Conservation (phyloP, 176 grass and related monocot species). For the Calamus simplicifolius region DNA sequence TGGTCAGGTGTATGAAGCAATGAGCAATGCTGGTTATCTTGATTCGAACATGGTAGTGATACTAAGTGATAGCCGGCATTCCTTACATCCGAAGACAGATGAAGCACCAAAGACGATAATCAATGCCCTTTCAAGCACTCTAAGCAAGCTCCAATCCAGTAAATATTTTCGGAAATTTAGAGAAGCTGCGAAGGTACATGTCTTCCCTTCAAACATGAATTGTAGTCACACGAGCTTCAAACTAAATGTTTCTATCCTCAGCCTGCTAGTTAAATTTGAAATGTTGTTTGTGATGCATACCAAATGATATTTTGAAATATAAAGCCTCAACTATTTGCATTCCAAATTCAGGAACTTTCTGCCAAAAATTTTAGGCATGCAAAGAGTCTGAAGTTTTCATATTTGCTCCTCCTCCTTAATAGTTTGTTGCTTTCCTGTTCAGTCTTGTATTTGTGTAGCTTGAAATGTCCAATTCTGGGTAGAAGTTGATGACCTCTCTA, state of each 20-base stretch:
- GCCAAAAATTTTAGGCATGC: too few species aligned
- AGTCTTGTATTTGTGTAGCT: not conserved
- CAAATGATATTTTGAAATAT: too few species aligned
- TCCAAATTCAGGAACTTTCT: too few species aligned
- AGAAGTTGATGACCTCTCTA: not conserved
- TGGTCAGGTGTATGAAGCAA: constrained; percentile 74
- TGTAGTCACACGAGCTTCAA: not conserved
- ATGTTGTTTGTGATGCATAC: too few species aligned
- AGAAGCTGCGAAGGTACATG: constrained; percentile 67
- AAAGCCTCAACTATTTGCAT: too few species aligned
- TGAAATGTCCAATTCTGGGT: constrained; percentile 1
- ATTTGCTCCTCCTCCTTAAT: too few species aligned
- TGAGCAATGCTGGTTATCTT: constrained; percentile 65
- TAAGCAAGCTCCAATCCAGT: constrained; percentile 73
- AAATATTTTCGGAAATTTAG: constrained; percentile 66
- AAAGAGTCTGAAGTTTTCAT: too few species aligned
- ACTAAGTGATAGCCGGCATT: constrained; percentile 58
- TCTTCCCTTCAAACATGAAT: not conserved
- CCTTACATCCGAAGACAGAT: constrained; percentile 43
- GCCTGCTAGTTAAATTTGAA: too few species aligned
- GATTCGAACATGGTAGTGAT: constrained; percentile 83
- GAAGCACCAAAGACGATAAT: constrained; percentile 38
- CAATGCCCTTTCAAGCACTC: constrained; percentile 61
- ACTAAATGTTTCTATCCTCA: too few species aligned
- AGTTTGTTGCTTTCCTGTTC: too few species aligned